These are phyloP conservation scores for Pneumocystis canis DNA, from an alignment of 1,139 yeast species.

Conservation along the genomic window DNA sequence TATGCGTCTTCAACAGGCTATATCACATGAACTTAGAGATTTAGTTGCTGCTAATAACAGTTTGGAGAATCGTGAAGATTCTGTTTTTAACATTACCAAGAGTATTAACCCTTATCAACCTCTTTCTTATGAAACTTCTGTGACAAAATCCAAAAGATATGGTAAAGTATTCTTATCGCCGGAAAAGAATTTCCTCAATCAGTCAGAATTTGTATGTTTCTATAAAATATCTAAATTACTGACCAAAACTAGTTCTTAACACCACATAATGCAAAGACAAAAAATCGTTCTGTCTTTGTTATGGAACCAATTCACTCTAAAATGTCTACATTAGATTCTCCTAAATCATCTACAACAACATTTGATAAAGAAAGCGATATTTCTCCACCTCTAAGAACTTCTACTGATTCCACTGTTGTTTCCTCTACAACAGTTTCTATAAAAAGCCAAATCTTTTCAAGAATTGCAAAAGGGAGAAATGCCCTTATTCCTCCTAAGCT, in stretches of 20 bases:
- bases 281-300: background rate
- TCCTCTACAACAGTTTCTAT: background rate
- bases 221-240: background rate
- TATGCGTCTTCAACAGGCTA: background rate
- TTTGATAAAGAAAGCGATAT: background rate
- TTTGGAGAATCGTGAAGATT: background rate
- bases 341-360: background rate
- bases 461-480: constrained; percentile 1
- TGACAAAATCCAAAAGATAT: background rate
- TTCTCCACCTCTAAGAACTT: background rate
- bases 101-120: background rate
- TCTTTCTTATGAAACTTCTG: background rate
- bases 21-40: background rate
- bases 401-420: background rate
- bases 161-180: background rate
- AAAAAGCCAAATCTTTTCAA: background rate
- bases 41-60: background rate
- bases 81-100: background rate
- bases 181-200: background rate
- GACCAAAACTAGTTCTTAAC: background rate
- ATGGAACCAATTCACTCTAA: background rate
- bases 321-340: background rate
- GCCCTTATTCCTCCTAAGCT: constrained; percentile 1
- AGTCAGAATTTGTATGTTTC: background rate
- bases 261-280: background rate